Base-by-base conservation (phyloP, 2,329 filamentous ascomycete genomes). In the Polytolypa hystricis region DNA sequence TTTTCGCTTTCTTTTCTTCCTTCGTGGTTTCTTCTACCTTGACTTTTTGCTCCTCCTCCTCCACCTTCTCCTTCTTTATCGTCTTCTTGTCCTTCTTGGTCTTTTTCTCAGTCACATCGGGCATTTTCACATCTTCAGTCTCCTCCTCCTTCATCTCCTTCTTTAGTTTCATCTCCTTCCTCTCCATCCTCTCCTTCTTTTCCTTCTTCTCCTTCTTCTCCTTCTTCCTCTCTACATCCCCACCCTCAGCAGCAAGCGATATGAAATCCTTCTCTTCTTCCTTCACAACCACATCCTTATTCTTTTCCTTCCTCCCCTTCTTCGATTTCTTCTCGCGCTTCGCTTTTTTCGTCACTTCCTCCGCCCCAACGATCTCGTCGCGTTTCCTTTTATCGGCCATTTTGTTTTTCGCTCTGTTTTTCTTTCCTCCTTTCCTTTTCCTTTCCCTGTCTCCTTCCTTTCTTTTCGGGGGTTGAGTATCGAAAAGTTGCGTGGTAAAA, bases 201-300 rank as follows among this genome's bases (percentile, higher is more conserved):
- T 45, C 41, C 32, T 41, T 44, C 28, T 51, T 47, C 21, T 52
- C 41, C 30, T 46, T 43, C 35, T 41, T 45, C 33, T 25, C 31
- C 27, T 38, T 42, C 15, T 53, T 47, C 14, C 40, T 41, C 30
- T 50, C 47, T 33, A 50, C 45, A 40, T 47, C 5, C 46, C 50
- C 10, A 47, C 50, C 16, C 33, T 48, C 6, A 28, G 36, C 37
- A 41, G 30, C 19, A 32, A 19, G n/a, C 19, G 14, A n/a, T 21
- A 32, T 15, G 12, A 20, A 23, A 7, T 35, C 20, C 14, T 25
- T 35, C 18, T 20, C 30, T n/a, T 17, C 17, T 8, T 32, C 30
- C 18, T 32, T 11, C n/a, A 11, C 12, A 16, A 16, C 12, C 6
- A 11, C 11, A n/a, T 32, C 18, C 5, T 18, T 11, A n/a, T 32